Percentiles rank a stretch among this genome's conserved stretches.
Conservation (phyloP, 2,329 filamentous ascomycete species). For the Cephalotrichum gorgonifer region DNA sequence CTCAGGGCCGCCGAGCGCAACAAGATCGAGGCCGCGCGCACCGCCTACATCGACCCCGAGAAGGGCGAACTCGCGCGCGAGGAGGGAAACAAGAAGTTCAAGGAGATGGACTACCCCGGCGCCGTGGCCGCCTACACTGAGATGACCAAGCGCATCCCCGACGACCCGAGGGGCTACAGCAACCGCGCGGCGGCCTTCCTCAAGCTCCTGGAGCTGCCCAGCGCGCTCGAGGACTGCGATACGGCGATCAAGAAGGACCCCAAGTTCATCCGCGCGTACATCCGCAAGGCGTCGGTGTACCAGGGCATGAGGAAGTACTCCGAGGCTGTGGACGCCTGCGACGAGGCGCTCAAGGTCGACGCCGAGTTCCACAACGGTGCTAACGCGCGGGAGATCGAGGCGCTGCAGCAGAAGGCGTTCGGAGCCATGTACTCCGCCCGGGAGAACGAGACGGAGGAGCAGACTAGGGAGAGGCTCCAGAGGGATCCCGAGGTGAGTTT, state of each 20-base stretch:
- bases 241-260: slow-evolving; percentile 82
- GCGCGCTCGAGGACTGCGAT: slow-evolving; percentile 86
- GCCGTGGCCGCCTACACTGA: slow-evolving; percentile 91
- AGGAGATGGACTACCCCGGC: slow-evolving; percentile 88
- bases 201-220: slow-evolving; percentile 93
- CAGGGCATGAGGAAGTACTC: slow-evolving; percentile 98
- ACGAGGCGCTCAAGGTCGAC: slow-evolving; percentile 70
- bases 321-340: slow-evolving; percentile 83
- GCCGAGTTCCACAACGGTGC: slow-evolving; percentile 56
- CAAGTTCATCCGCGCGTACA: slow-evolving; percentile 89
- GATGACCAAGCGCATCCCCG: slow-evolving; percentile 91
- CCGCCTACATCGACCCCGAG: slow-evolving; percentile 76
- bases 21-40: slow-evolving; percentile 64
- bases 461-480: slow-evolving; percentile 85
- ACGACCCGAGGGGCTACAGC: slow-evolving; percentile 89
- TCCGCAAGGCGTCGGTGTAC: slow-evolving; percentile 91
- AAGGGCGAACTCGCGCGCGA: slow-evolving; percentile 95
- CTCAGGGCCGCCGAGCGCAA: slow-evolving; percentile 82
- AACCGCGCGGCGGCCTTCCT: slow-evolving; percentile 96
- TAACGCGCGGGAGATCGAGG: slow-evolving; percentile 84
- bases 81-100: slow-evolving; percentile 93
- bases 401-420: slow-evolving; percentile 88
- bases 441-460: slow-evolving; percentile 90
- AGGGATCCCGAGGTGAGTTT: slow-evolving; percentile 74
- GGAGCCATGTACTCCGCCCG: slow-evolving; percentile 81